Percentiles rank a stretch among this genome's conserved stretches.
phyloP scores from a whole-genome alignment of 768 basidiomycete species.

The Erythrobasidium yunnanense region DNA sequence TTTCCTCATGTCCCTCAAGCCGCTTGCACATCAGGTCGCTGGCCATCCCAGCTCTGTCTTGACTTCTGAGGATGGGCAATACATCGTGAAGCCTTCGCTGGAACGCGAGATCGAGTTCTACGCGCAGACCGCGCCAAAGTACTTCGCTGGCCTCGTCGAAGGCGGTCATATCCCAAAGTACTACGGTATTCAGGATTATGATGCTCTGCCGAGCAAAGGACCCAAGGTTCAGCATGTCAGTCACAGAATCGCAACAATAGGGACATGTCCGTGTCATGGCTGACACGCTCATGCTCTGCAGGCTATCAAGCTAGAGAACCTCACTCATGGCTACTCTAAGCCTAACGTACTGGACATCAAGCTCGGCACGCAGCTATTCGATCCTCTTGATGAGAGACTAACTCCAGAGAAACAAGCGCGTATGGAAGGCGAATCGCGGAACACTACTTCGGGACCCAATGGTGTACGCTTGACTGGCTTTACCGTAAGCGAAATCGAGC shows the following conservation, averaged over 20 bases:
- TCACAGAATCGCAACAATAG: background rate
- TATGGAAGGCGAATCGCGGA: slow-evolving; percentile 60
- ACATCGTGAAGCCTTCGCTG: slow-evolving; percentile 64
- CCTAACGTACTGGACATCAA: slow-evolving; percentile 88
- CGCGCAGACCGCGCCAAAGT: slow-evolving; percentile 45
- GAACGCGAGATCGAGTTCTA: slow-evolving; percentile 63
- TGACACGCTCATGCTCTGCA: slow-evolving; percentile 37
- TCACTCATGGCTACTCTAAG: slow-evolving; percentile 58
- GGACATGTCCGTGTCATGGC: background rate
- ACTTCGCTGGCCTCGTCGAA: slow-evolving; percentile 30
- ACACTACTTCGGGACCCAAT: slow-evolving; percentile 61
- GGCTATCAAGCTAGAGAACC: slow-evolving; percentile 75
- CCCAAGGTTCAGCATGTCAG: background rate
- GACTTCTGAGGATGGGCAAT: slow-evolving; percentile 56
- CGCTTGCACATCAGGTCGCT: slow-evolving; percentile 53
- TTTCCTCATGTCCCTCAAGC: background rate
- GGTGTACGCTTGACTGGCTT: slow-evolving; percentile 81
- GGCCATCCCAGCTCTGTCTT: slow-evolving; percentile 63
- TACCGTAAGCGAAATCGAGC: slow-evolving; percentile 53
- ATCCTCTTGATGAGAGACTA: slow-evolving; percentile 48
- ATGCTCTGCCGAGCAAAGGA: background rate
- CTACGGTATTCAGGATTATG: slow-evolving; percentile 53
- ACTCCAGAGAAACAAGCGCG: slow-evolving; percentile 62
- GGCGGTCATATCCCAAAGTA: slow-evolving; percentile 60
- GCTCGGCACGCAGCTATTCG: slow-evolving; percentile 80